Evolutionary conservation across 2,329 filamentous ascomycete genomes (phyloP).

Genomic region (Escovopsis sp.): DNA sequence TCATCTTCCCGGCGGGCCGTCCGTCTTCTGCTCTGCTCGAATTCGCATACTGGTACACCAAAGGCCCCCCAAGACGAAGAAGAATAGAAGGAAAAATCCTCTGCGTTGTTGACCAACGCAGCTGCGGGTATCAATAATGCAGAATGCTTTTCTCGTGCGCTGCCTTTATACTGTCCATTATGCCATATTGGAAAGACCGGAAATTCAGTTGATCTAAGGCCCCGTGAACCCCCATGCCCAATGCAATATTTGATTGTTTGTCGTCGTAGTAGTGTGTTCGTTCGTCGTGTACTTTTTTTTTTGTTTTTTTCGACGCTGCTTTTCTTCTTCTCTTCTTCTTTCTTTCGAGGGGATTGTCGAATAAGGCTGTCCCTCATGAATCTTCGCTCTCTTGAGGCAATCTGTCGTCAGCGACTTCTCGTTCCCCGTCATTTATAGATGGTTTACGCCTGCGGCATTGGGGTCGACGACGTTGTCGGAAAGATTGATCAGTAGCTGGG

Average conservation of each 20-base stretch:
- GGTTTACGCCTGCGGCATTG: slow-evolving; percentile 18
- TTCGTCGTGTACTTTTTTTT: too few relatives aligned
- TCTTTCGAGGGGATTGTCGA: too few relatives aligned
- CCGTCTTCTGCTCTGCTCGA: slow-evolving; percentile 2
- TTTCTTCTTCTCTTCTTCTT: slow-evolving; percentile 1
- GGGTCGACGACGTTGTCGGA: slow-evolving; percentile 65
- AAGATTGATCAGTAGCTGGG: slow-evolving; percentile 92
- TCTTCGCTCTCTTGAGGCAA: too few relatives aligned
- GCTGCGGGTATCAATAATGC: slow-evolving; percentile 18
- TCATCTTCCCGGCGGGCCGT: slow-evolving; percentile 2
- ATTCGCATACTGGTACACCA: background rate
- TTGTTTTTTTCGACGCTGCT: too few relatives aligned
- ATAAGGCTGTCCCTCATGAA: too few relatives aligned
- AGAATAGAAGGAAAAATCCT: slow-evolving; percentile 1
- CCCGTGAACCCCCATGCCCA: slow-evolving; percentile 11
- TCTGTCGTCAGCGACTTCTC: too few relatives aligned
- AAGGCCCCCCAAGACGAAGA: background rate
- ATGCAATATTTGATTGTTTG: slow-evolving; percentile 1
- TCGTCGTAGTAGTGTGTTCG: too few relatives aligned
- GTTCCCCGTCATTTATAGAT: slow-evolving; percentile 14
- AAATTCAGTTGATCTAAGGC: slow-evolving; percentile 7
- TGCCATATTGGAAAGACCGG: background rate
- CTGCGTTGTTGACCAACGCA: slow-evolving; percentile 3
- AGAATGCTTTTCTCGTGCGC: slow-evolving; percentile 17
- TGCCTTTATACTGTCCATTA: slow-evolving; percentile 15